A percentile compares a stretch with the other conserved stretches of the same genome.
Conservation (phyloP, 1,284 basidiomycete genomes). For the Papiliotrema terrestris region DNA sequence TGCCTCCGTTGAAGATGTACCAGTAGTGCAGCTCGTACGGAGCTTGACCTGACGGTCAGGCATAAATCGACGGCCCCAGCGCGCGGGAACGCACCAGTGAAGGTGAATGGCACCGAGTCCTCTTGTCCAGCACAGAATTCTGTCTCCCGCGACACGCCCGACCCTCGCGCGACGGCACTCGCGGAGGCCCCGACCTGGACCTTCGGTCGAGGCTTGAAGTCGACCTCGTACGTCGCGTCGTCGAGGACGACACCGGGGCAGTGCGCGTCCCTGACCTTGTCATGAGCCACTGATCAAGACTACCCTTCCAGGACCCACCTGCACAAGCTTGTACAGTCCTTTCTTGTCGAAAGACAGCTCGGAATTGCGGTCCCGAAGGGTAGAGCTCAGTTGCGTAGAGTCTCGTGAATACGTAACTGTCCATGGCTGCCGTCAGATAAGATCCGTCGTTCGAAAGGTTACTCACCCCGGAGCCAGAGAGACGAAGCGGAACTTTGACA, state of each 20-base stretch:
- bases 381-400: constrained; percentile 54
- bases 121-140: constrained; percentile 76
- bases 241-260: constrained; percentile 71
- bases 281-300: neutral
- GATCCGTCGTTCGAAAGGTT: neutral
- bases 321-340: constrained; percentile 72
- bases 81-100: constrained; percentile 58
- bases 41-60: constrained; percentile 58
- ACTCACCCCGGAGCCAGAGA: constrained; percentile 81
- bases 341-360: constrained; percentile 64
- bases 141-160: constrained; percentile 61
- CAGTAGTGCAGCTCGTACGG: constrained; percentile 71
- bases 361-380: constrained; percentile 65
- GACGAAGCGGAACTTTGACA: constrained; percentile 68
- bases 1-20: constrained; percentile 44
- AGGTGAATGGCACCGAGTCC: constrained; percentile 73
- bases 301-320: constrained; percentile 51
- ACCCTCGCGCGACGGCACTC: constrained; percentile 56
- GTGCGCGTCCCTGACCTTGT: constrained; percentile 73
- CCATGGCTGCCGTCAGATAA: constrained; percentile 64
- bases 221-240: constrained; percentile 65
- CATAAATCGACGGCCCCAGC: neutral
- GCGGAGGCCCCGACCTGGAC: constrained; percentile 43
- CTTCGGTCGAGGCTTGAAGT: constrained; percentile 56
- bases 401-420: constrained; percentile 65